Evolutionary conservation across 129 eudicot species (phyloP), one percentile per base, ranked within the genome.

Genomic region (Arctium minus): DNA sequence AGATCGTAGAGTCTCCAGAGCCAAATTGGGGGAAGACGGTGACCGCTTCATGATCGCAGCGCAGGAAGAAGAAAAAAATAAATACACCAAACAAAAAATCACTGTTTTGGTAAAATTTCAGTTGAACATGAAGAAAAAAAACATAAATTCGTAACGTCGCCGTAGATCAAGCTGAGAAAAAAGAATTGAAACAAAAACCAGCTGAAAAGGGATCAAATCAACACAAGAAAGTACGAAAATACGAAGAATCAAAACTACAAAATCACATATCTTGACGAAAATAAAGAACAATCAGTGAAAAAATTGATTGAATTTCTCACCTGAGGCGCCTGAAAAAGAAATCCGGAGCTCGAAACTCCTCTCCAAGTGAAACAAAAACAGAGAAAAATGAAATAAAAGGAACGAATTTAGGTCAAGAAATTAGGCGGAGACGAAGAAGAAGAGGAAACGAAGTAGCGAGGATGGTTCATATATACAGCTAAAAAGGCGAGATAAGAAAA

Each of bases 391-490:
- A 73, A 79, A 73, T 73, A 79, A 39, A 60, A 13, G 13, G 72
- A 30, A 78, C 31, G 11, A 78, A 56, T 83, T 60, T 53, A 44
- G 84, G 84, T 84, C 84, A 84, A 79, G 79, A 80, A 73, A 78
- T 74, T 79, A 81, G 89, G 81, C 83, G 72, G 81, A 46, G 87
- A 87, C 85, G 86, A 73, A 80, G 83, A 74, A 73, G 86, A 83
- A 77, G 46, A 77, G 40, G 79, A 18, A 62, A 15, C 3, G 76
- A 77, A 76, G 78, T 38, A 75, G 42, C 67, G 27, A 29, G 82
- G 85, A 22, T 75, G 53, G 53, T 75, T 75, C 85, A 44, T 84
- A 75, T 83, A 83, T 87, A 87, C 84, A 87, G 89, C 78, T 75
- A 27, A 50, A 60, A 79, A 72, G 35, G 62, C 8, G 42, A 46